Conservation (phyloP, 495 filamentous ascomycete species). For the Neurospora tetrasperma region DNA sequence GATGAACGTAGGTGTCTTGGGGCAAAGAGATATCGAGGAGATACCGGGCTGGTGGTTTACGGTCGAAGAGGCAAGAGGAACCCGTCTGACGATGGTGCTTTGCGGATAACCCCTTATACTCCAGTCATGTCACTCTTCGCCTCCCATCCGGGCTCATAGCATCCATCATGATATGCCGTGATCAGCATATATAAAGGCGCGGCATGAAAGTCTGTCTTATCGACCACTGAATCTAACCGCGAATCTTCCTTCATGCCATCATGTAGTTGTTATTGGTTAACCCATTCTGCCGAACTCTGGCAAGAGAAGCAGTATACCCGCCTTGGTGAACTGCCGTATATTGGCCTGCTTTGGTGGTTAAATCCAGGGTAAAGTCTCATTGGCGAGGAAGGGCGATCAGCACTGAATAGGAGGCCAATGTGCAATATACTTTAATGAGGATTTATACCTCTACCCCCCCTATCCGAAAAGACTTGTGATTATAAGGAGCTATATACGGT, state of each 20-base stretch:
- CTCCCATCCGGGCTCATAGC: background rate
- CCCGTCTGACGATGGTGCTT: too few relatives aligned
- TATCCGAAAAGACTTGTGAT: background rate
- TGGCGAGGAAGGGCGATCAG: background rate
- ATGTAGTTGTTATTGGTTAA: background rate
- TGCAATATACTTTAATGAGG: background rate
- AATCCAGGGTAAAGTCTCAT: constrained; percentile 4
- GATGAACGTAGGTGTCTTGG: constrained; percentile 9
- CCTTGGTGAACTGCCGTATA: constrained; percentile 5
- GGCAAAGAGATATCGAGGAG: background rate
- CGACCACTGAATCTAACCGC: background rate
- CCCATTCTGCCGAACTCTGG: background rate
- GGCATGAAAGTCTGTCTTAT: background rate
- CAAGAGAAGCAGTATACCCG: background rate
- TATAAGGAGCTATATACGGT: background rate
- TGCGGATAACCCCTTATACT: background rate
- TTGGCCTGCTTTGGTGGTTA: constrained; percentile 2
- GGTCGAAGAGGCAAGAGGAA: background rate
- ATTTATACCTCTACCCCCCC: background rate
- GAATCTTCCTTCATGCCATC: background rate
- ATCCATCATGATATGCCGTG: background rate
- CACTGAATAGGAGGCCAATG: background rate
- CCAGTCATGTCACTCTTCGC: background rate
- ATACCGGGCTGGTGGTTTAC: background rate
- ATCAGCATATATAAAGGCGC: background rate